phyloP scores from a whole-genome alignment of 495 filamentous ascomycete genomes.

The Podospora anserina region DNA sequence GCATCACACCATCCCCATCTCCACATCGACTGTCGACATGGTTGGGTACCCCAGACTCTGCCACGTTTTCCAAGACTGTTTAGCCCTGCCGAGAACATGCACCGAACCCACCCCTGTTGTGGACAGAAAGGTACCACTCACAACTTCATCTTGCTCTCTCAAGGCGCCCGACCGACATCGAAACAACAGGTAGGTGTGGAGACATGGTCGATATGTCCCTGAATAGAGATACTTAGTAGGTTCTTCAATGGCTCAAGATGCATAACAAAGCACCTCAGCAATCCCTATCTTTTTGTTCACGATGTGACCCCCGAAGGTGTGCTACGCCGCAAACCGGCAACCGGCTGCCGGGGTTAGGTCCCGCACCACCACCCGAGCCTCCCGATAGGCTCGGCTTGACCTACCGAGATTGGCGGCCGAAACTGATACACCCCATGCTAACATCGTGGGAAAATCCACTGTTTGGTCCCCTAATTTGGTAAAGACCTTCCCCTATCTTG shows the following conservation, averaged over 20 bases:
- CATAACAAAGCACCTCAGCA: too few relatives aligned
- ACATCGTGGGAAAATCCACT: background rate
- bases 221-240: too few relatives aligned
- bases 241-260: too few relatives aligned
- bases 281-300: too few relatives aligned
- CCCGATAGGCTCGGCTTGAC: slow-evolving; percentile 2
- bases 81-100: background rate
- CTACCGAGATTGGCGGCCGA: slow-evolving; percentile 5
- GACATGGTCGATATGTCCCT: too few relatives aligned
- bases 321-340: background rate
- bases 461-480: background rate
- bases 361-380: background rate
- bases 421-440: background rate
- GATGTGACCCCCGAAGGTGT: background rate
- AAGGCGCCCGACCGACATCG: too few relatives aligned
- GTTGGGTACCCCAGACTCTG: background rate
- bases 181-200: too few relatives aligned
- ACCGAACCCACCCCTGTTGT: background rate
- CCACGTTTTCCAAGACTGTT: background rate
- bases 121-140: background rate
- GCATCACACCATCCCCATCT: background rate
- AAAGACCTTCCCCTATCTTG: background rate
- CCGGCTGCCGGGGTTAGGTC: background rate
- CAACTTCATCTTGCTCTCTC: too few relatives aligned
- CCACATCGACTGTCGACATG: background rate